Evolutionary conservation across 495 filamentous ascomycete species (phyloP).

Genomic region (Hypoxylon crocopeplum): DNA sequence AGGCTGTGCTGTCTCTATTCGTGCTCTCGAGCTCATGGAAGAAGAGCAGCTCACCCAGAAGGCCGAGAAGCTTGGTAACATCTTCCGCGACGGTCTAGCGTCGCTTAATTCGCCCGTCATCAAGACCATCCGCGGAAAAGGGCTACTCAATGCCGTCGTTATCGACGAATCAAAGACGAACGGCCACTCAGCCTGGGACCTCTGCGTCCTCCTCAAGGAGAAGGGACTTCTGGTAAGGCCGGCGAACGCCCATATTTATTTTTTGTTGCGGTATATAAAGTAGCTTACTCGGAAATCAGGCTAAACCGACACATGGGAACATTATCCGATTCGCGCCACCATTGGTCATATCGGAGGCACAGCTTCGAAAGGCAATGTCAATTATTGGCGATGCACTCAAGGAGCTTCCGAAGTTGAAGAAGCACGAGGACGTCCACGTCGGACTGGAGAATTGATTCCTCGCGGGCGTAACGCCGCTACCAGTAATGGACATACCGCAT

Average conservation of each 20-base stretch:
- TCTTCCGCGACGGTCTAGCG: slow-evolving; percentile 81
- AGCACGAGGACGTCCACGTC: slow-evolving; percentile 38
- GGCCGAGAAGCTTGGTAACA: slow-evolving; percentile 77
- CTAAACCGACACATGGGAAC: slow-evolving; percentile 98
- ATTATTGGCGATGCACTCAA: slow-evolving; percentile 80
- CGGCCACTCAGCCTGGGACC: slow-evolving; percentile 93
- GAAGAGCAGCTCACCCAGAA: slow-evolving; percentile 88
- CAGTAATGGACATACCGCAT: slow-evolving; percentile 26
- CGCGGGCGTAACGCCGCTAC: slow-evolving; percentile 9
- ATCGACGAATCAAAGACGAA: slow-evolving; percentile 89
- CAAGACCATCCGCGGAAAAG: slow-evolving; percentile 86
- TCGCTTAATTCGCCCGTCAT: slow-evolving; percentile 79
- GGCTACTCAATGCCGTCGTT: slow-evolving; percentile 92
- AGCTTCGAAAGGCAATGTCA: slow-evolving; percentile 77
- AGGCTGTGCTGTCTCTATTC: slow-evolving; percentile 95
- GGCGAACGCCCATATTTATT: background rate
- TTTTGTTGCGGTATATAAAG: slow-evolving; percentile 20
- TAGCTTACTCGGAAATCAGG: slow-evolving; percentile 62
- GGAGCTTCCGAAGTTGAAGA: slow-evolving; percentile 57
- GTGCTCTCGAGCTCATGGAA: slow-evolving; percentile 90
- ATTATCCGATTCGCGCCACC: slow-evolving; percentile 95
- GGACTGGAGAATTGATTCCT: slow-evolving; percentile 39
- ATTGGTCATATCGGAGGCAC: slow-evolving; percentile 81
- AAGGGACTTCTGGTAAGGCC: slow-evolving; percentile 86
- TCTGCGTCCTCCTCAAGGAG: slow-evolving; percentile 93